These are phyloP conservation scores for Saraca asoca DNA, from an alignment of 331 rosid genomes.

Conservation along the genomic window DNA sequence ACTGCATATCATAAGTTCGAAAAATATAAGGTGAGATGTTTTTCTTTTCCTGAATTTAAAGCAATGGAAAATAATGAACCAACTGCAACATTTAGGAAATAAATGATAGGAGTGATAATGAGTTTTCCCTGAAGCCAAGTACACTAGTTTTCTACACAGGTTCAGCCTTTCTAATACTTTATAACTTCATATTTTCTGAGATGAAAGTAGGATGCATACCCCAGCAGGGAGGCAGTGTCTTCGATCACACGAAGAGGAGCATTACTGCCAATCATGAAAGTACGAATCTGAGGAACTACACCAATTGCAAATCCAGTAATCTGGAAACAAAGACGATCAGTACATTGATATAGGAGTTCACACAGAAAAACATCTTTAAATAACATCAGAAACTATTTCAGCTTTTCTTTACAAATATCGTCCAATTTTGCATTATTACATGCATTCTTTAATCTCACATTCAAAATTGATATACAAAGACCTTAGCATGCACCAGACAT, in stretches of 20 bases:
- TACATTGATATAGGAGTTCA: background rate
- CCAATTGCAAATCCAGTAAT: conserved; percentile 46
- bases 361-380: background rate
- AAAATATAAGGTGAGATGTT: conserved; percentile 5
- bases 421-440: too few relatives aligned
- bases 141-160: background rate
- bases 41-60: background rate
- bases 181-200: conserved; percentile 5
- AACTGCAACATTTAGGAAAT: background rate
- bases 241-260: conserved; percentile 54
- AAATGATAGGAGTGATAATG: background rate
- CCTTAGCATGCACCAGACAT: background rate
- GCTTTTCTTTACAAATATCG: background rate
- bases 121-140: too few relatives aligned
- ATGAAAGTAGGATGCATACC: conserved; percentile 37
- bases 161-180: background rate
- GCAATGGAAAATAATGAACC: conserved; percentile 1
- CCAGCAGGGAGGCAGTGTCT: conserved; percentile 47
- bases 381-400: background rate
- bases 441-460: too few relatives aligned
- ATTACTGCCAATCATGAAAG: conserved; percentile 39
- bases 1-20: conserved; percentile 35
- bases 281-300: conserved; percentile 35
- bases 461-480: background rate
- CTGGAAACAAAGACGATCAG: conserved; percentile 17